Conservation (phyloP, 768 basidiomycete genomes). For the Rubroboletus satanas region DNA sequence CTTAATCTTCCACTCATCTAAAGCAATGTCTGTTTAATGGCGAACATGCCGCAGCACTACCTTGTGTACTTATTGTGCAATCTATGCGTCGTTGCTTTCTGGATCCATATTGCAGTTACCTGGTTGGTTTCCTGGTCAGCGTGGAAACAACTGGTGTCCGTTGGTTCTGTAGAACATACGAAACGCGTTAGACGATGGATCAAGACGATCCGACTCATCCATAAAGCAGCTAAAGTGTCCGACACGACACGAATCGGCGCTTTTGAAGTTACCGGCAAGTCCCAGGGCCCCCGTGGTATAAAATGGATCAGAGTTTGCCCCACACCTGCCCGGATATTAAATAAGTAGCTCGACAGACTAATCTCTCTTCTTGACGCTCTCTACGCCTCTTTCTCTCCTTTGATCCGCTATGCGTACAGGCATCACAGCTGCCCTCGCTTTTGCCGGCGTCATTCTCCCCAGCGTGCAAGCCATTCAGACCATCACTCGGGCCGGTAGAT, state of each 20-base stretch:
- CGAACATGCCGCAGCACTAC: constrained; percentile 35
- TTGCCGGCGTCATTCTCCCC: constrained; percentile 41
- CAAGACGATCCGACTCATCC: too few relatives aligned
- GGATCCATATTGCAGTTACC: not conserved
- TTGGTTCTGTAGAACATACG: not conserved
- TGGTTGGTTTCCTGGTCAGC: not conserved
- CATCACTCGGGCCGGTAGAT: constrained; percentile 69
- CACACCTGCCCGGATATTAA: not conserved
- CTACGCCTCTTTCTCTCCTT: constrained; percentile 7
- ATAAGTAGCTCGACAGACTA: not conserved
- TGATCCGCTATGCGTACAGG: constrained; percentile 27
- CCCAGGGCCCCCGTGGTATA: not conserved
- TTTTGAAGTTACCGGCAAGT: not conserved
- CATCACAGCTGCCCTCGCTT: constrained; percentile 29
- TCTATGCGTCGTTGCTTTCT: constrained; percentile 32
- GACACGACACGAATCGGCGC: too few relatives aligned
- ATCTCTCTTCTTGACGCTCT: not conserved
- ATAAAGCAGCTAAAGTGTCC: too few relatives aligned
- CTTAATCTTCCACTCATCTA: constrained; percentile 37
- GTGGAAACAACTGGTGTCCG: not conserved
- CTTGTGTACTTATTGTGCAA: constrained; percentile 40
- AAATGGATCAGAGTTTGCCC: constrained; percentile 3
- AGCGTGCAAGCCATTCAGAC: constrained; percentile 62
- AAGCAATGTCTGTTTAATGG: constrained; percentile 42
- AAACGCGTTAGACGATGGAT: too few relatives aligned